Evolutionary conservation across 768 basidiomycete species (phyloP), one percentile per base, ranked within the genome.

Genomic region (Neoboletus subvelutipes): DNA sequence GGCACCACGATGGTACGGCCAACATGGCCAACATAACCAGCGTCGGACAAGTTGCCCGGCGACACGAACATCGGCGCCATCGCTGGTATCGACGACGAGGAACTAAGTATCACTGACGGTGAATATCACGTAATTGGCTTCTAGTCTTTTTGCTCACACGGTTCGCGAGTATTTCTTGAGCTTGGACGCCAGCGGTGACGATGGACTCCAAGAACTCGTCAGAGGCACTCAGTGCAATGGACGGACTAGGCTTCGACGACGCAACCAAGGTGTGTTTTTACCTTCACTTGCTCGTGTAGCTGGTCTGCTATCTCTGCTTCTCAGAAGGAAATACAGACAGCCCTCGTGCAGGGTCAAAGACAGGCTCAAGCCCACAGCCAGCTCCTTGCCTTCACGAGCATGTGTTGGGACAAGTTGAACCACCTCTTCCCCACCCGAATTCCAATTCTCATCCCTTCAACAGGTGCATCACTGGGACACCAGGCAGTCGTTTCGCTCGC

Each of bases 321-420:
- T 15, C 69, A 96, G 94, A 90, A 88, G 77, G 94, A 97, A 71
- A 83, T 97, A 42, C 74, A 83, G 31, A 71, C 75, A 18, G 94
- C 94, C 75, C 73, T 96, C 56, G 90, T 92, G 65, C 83, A 82
- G 56, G 86, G 94, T 62, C 83, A 82, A 58, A 86, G 94, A 76
- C 92, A 94, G 69, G 83, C 86, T 2, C 87, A 90, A 74, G 88
- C 89, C 43, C 78, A 92, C 64, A 75, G 82, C 26, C 77, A 82
- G 29, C 85, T 94, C 42, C 92, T 93, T 59, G 82, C 78, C 49
- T 80, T 94, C 62, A 94, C 94, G 18, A 81, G 82, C 65, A 85
- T 86, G 75, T 94, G 93, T 71, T 95, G 93, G 92, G 90, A 94
- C 78, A 93, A 95, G 92, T 94, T 59, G 59, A 66, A 70, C 83